Percentiles rank a stretch among this genome's conserved stretches.
Conservation (phyloP, 345 rosid species). For the Limnanthes douglasii region DNA sequence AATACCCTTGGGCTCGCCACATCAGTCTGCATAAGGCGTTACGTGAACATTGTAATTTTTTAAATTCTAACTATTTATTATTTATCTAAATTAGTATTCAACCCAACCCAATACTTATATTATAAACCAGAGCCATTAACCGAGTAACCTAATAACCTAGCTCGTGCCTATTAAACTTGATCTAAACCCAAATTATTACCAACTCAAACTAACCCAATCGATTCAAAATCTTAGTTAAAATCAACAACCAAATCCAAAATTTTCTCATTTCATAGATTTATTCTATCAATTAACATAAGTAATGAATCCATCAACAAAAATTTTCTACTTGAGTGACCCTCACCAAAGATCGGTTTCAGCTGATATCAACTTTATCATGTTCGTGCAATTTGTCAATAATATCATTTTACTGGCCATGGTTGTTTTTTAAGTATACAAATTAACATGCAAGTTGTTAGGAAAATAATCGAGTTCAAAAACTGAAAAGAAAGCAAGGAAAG, state of each 20-base stretch:
- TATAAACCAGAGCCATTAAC: too few relatives aligned
- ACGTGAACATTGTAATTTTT: too few relatives aligned
- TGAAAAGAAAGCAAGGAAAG: constrained; percentile 18
- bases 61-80: too few relatives aligned
- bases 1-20: too few relatives aligned
- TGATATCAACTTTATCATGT: constrained; percentile 20
- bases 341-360: constrained; percentile 22
- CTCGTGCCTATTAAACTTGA: too few relatives aligned
- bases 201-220: constrained; percentile 13
- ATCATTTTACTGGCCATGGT: constrained; percentile 37
- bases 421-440: constrained; percentile 16
- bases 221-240: constrained; percentile 19
- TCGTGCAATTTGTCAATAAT: constrained; percentile 17
- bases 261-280: constrained; percentile 12
- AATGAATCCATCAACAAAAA: constrained; percentile 10
- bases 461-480: constrained; percentile 15
- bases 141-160: too few relatives aligned
- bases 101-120: too few relatives aligned
- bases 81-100: too few relatives aligned
- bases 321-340: constrained; percentile 11
- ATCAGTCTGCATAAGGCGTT: too few relatives aligned
- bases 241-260: constrained; percentile 13
- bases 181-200: constrained; percentile 21
- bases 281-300: constrained; percentile 32
- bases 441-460: constrained; percentile 15